Evolutionary conservation across 2,329 filamentous ascomycete species (phyloP).

Genomic region (Tolypocladium album): DNA sequence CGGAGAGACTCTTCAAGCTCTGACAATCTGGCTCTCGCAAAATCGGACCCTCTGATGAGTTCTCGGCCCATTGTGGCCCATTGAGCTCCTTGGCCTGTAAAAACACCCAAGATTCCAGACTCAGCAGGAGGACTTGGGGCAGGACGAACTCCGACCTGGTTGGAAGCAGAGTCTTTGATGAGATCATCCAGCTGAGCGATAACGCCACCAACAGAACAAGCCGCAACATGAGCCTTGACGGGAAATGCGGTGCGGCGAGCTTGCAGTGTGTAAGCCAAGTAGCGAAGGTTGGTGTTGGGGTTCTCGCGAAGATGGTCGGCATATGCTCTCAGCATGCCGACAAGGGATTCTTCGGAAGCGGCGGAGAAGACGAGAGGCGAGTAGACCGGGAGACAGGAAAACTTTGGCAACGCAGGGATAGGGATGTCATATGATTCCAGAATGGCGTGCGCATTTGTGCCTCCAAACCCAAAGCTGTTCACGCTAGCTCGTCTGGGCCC

Average conservation of each 20-base stretch:
- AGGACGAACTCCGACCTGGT: background rate
- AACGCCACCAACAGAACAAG: background rate
- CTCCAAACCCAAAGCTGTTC: background rate
- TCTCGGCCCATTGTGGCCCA: background rate
- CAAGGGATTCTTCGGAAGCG: background rate
- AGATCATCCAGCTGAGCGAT: background rate
- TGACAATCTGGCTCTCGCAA: background rate
- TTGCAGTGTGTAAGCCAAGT: background rate
- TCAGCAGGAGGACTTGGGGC: background rate
- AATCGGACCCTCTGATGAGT: background rate
- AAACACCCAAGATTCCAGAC: background rate
- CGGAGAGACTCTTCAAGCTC: background rate
- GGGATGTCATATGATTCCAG: background rate
- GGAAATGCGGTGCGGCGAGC: background rate
- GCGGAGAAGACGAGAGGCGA: background rate
- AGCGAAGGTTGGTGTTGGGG: background rate
- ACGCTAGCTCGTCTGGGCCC: background rate
- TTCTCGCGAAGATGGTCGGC: background rate
- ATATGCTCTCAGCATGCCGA: background rate
- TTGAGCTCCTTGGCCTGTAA: background rate
- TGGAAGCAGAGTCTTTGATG: background rate
- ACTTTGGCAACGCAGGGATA: background rate
- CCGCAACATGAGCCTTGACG: background rate
- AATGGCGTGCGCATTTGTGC: background rate
- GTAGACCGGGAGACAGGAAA: background rate